These are phyloP conservation scores for Penicillium sp. DNA, from an alignment of 2,329 filamentous ascomycete species.

Conservation along the genomic window DNA sequence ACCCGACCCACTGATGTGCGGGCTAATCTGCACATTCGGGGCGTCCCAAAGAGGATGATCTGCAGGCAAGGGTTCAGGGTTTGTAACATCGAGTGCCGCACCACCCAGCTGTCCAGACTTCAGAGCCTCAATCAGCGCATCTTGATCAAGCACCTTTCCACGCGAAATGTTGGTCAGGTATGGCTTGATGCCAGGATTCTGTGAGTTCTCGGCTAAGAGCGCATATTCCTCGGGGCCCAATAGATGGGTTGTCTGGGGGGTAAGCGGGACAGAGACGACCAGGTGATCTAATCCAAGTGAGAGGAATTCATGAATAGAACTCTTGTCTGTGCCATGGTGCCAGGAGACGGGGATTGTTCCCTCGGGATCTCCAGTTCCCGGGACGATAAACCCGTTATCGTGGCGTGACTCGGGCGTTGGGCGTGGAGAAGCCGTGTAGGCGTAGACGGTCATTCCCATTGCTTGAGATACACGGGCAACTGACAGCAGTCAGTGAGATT, in stretches of 20 bases:
- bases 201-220: slow-evolving; percentile 46
- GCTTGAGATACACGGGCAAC: slow-evolving; percentile 61
- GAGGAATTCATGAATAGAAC: slow-evolving; percentile 55
- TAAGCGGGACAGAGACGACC: slow-evolving; percentile 59
- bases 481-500: slow-evolving; percentile 21
- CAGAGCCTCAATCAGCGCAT: slow-evolving; percentile 64
- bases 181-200: slow-evolving; percentile 43
- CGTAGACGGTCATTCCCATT: slow-evolving; percentile 71
- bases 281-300: slow-evolving; percentile 58
- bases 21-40: slow-evolving; percentile 69
- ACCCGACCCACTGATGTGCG: slow-evolving; percentile 62
- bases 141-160: slow-evolving; percentile 62
- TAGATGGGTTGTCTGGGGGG: slow-evolving; percentile 55
- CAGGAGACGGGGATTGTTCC: slow-evolving; percentile 57
- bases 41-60: slow-evolving; percentile 70
- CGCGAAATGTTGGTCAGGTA: slow-evolving; percentile 73
- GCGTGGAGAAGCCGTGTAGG: slow-evolving; percentile 72
- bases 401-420: slow-evolving; percentile 63
- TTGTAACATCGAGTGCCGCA: slow-evolving; percentile 75
- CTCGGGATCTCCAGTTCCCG: slow-evolving; percentile 63
- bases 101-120: slow-evolving; percentile 57
- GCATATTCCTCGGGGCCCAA: slow-evolving; percentile 57
- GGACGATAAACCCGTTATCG: slow-evolving; percentile 68
- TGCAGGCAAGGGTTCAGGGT: slow-evolving; percentile 72
- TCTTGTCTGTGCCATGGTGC: slow-evolving; percentile 58